These are phyloP conservation scores for Chimonanthus praecox DNA, from an alignment of 164 flowering plant genomes.

Conservation along the genomic window DNA sequence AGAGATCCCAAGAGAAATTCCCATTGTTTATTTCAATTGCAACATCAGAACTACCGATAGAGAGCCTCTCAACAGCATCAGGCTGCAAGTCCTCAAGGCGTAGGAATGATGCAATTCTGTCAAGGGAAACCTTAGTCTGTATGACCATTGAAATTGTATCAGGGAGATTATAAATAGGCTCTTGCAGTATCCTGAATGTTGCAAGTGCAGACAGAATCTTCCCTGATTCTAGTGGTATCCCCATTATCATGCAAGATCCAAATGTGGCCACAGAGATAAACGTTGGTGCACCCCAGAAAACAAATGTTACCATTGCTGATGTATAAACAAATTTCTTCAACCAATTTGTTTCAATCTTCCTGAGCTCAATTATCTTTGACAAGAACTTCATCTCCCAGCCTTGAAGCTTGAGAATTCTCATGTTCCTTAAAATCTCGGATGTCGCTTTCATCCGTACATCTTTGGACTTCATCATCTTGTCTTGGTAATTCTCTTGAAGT, in stretches of 20 bases:
- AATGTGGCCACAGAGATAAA: conserved; percentile 61
- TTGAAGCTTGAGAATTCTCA: conserved; percentile 82
- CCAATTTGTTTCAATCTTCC: conserved; percentile 59
- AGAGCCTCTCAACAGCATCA: conserved; percentile 43
- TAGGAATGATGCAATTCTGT: conserved; percentile 57
- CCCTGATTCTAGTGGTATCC: conserved; percentile 64
- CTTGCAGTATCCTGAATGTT: conserved; percentile 65
- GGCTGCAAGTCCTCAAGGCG: conserved; percentile 43
- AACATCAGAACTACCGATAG: conserved; percentile 31
- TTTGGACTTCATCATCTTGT: conserved; percentile 58
- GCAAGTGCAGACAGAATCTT: conserved; percentile 76
- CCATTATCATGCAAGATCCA: conserved; percentile 48
- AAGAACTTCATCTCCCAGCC: conserved; percentile 78
- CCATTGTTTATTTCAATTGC: conserved; percentile 57
- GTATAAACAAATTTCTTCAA: conserved; percentile 50
- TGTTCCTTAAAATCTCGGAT: conserved; percentile 64
- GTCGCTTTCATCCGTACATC: conserved; percentile 72
- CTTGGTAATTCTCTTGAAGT: conserved; percentile 45
- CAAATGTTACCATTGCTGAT: conserved; percentile 32
- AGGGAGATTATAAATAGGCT: conserved; percentile 65
- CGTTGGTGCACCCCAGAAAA: conserved; percentile 63
- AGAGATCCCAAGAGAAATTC: conserved; percentile 23
- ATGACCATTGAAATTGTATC: conserved; percentile 53
- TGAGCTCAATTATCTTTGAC: conserved; percentile 45
- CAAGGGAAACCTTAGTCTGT: conserved; percentile 74